phyloP scores from a whole-genome alignment of 495 filamentous ascomycete species.

The Lasiosphaeris hirsuta region DNA sequence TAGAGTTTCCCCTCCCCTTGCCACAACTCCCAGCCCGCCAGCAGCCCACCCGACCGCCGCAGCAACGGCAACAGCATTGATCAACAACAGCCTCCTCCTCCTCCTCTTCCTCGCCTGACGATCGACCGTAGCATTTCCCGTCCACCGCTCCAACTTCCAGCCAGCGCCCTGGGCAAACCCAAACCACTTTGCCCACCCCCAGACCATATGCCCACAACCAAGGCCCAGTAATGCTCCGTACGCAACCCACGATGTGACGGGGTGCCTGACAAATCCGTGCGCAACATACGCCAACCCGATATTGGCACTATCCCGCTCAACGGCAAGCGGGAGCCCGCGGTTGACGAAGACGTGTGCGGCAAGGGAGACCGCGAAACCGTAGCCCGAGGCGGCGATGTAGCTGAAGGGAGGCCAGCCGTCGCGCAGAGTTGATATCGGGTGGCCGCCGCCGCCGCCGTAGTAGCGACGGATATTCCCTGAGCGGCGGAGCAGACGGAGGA shows the following conservation, averaged over 20 bases:
- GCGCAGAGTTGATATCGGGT: slow-evolving; percentile 28
- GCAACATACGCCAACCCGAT: slow-evolving; percentile 77
- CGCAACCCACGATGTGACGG: slow-evolving; percentile 59
- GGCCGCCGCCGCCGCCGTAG: slow-evolving; percentile 43
- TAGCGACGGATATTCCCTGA: slow-evolving; percentile 65
- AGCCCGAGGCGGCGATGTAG: slow-evolving; percentile 64
- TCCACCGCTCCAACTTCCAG: slow-evolving; percentile 23
- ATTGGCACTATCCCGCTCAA: slow-evolving; percentile 79
- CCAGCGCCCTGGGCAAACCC: slow-evolving; percentile 44
- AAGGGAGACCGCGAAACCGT: slow-evolving; percentile 58
- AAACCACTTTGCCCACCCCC: slow-evolving; percentile 78
- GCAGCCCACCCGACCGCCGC: slow-evolving; percentile 70
- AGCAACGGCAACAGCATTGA: slow-evolving; percentile 59
- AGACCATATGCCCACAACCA: slow-evolving; percentile 75
- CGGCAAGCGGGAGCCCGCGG: slow-evolving; percentile 62
- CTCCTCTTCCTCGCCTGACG: slow-evolving; percentile 42
- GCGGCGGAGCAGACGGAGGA: slow-evolving; percentile 70
- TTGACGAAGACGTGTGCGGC: slow-evolving; percentile 68
- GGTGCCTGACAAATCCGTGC: slow-evolving; percentile 76
- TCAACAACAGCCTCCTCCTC: slow-evolving; percentile 62
- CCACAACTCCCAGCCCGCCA: slow-evolving; percentile 75
- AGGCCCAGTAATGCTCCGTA: slow-evolving; percentile 66
- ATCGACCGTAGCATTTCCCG: slow-evolving; percentile 30
- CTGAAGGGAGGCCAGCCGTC: slow-evolving; percentile 66
- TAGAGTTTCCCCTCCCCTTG: slow-evolving; percentile 60